These are phyloP conservation scores for Roridomyces roridus DNA, from an alignment of 768 basidiomycete species.

Conservation along the genomic window DNA sequence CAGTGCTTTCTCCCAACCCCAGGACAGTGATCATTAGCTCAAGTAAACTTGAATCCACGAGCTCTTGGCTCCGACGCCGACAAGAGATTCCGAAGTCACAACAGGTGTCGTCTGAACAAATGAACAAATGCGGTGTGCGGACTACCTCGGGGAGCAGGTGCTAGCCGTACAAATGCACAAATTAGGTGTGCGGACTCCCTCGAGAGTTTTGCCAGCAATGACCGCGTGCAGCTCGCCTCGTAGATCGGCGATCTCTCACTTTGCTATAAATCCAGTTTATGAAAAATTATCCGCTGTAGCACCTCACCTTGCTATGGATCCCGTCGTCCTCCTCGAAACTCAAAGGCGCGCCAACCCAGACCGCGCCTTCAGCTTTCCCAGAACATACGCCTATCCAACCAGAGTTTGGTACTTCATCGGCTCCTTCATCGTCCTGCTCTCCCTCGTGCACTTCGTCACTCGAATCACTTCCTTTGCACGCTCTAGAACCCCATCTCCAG, in stretches of 20 bases:
- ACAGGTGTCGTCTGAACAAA: not conserved
- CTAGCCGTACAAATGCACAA: slow-evolving; percentile 1
- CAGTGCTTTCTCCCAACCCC: slow-evolving; percentile 8
- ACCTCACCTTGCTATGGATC: slow-evolving; percentile 9
- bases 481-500: slow-evolving; percentile 8
- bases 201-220: slow-evolving; percentile 16
- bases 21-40: not conserved
- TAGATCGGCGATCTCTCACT: slow-evolving; percentile 1
- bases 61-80: not conserved
- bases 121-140: not conserved
- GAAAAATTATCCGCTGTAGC: not conserved
- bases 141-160: not conserved
- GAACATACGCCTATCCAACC: slow-evolving; percentile 9
- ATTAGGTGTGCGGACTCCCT: slow-evolving; percentile 19
- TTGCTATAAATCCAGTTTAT: slow-evolving; percentile 14
- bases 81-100: not conserved
- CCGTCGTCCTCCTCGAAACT: not conserved
- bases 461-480: slow-evolving; percentile 27
- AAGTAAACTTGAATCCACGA: not conserved
- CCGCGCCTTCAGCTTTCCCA: slow-evolving; percentile 1
- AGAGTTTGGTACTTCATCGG: slow-evolving; percentile 50
- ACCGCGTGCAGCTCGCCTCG: not conserved
- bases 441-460: slow-evolving; percentile 39
- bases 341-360: slow-evolving; percentile 5
- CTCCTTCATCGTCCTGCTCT: slow-evolving; percentile 47